Conservation (phyloP, 164 flowering plant genomes). For the Pachysandra terminalis region DNA sequence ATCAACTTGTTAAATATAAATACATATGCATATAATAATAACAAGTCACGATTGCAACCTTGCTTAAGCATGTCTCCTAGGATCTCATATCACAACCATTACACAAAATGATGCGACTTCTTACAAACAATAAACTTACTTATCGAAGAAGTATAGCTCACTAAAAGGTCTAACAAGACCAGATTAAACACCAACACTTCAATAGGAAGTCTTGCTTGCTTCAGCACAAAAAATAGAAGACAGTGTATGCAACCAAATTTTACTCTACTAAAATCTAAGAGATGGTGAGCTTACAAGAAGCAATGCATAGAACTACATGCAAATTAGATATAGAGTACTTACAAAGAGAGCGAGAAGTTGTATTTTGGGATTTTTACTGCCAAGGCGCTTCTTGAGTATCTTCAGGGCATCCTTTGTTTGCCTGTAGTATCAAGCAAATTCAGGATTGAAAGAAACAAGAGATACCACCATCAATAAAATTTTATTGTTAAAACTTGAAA, state of each 20-base stretch:
- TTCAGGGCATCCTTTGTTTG: conserved; percentile 95
- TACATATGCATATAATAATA: no score
- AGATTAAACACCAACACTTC: not conserved
- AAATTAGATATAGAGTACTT: conserved; percentile 31
- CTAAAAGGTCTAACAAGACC: not conserved
- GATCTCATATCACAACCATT: no score
- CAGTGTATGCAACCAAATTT: not conserved
- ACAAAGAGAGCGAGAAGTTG: conserved; percentile 92
- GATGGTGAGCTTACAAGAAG: not conserved
- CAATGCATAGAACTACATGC: not conserved
- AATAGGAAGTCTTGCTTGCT: not conserved
- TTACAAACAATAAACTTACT: no score
- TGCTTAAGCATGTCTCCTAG: no score
- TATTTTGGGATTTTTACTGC: conserved; percentile 75
- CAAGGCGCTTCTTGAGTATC: conserved; percentile 88
- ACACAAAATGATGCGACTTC: no score
- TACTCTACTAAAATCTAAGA: not conserved
- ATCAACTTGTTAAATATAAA: no score
- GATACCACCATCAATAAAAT: not conserved
- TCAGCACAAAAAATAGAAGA: no score
- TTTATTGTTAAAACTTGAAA: not conserved
- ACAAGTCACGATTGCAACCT: no score
- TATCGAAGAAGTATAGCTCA: no score
- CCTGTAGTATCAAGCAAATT: conserved; percentile 38
- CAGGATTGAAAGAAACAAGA: not conserved